Evolutionary conservation across 352 stramenopile genomes (phyloP), one percentile per base, ranked within the genome.

Genomic region (Globisporangium sylvaticum): DNA sequence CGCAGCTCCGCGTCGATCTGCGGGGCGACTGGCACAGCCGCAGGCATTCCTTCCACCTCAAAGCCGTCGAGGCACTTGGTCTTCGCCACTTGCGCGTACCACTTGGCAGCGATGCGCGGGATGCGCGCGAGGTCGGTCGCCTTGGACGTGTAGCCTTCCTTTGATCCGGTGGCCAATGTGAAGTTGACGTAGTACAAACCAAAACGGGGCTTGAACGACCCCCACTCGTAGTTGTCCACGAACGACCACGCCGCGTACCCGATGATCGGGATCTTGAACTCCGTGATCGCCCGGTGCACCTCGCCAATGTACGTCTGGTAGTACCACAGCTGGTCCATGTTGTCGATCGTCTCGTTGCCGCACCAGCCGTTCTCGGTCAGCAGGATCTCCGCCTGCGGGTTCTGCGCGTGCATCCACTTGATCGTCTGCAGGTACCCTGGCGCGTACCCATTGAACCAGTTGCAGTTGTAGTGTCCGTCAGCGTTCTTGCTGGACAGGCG

Each of bases 221-320:
- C 78, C 96, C 96, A 99, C 71, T 99, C 95, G 74, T 97, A 98
- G 69, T 98, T 98, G 72, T 98, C 94, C 57, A 98, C 70, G 31
- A 98, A 88, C 46, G 79, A 93, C 92, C 94, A 98, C 20, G 88
- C 89, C 74, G 94, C 97, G 71, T 98, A 98, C 4, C 88, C 91
- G 50, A 80, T 70, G 29, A 98, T 66, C 39, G 73, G 68, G 42
- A 88, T 77, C 9, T 80, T 73, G 61, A 80, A 71, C 53, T 84
- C 65, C 20, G 68, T 71, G 34, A 87, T 81, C 31, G 77, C 79
- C 27, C 72, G 72, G 71, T 87, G 79, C 52, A 87, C 79, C 61
- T 80, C 68, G 18, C 70, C 68, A 32, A 89, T 53, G 56, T 86
- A 81, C 25, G 67, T 74, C 29, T 83, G 67, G 53, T 73, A 83